phyloP scores from a whole-genome alignment of 257 asterid genomes.

The Solanum etuberosum region DNA sequence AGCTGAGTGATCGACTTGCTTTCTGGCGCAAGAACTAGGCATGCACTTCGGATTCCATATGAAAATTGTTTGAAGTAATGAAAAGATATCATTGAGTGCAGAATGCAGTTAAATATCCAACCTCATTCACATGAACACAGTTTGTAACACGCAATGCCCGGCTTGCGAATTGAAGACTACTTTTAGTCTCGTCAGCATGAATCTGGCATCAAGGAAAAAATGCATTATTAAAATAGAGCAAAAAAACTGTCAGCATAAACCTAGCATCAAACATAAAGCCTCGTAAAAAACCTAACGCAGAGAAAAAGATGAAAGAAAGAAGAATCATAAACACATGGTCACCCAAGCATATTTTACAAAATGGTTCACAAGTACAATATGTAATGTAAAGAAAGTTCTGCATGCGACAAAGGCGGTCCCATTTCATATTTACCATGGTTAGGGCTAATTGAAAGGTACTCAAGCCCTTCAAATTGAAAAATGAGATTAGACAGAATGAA shows the following conservation, averaged over 20 bases:
- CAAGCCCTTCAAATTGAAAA: background rate
- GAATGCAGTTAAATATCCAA: conserved; percentile 14
- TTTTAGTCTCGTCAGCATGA: conserved; percentile 98
- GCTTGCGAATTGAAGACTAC: conserved; percentile 98
- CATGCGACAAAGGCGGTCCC: background rate
- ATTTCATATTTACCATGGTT: background rate
- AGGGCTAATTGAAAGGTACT: background rate
- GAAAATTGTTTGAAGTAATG: background rate
- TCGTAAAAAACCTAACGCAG: background rate
- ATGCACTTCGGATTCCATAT: background rate
- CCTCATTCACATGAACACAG: conserved; percentile 97
- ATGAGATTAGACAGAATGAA: background rate
- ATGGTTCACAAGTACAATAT: background rate
- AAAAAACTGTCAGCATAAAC: background rate
- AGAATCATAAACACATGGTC: background rate
- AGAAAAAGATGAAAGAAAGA: background rate
- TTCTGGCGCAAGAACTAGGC: background rate
- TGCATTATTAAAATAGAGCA: background rate
- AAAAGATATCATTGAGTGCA: conserved; percentile 4
- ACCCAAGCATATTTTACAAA: background rate
- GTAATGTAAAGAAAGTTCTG: background rate
- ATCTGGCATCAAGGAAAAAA: conserved; percentile 35
- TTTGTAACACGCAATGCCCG: conserved; percentile 95
- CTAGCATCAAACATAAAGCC: background rate
- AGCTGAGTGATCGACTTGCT: background rate